phyloP scores from a whole-genome alignment of 2,329 filamentous ascomycete species.

The Hirsutella rhossiliensis region DNA sequence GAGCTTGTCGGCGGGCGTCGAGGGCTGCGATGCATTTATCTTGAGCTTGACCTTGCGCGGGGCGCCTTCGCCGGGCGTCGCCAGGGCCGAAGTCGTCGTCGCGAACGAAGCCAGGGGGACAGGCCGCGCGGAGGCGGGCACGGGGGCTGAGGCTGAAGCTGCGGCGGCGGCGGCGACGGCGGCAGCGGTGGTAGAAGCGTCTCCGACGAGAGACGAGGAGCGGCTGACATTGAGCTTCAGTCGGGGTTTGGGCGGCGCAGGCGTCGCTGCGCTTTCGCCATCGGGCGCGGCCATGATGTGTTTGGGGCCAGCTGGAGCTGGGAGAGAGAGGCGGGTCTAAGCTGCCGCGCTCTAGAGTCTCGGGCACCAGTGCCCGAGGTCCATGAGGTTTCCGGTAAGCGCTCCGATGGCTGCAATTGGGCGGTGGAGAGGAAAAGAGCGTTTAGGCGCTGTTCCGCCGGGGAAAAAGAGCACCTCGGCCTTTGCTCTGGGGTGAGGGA shows the following conservation, averaged over 20 bases:
- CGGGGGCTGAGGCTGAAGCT: neutral
- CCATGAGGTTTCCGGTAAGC: too few species aligned
- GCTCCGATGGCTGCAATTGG: too few species aligned
- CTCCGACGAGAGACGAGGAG: constrained; percentile 20
- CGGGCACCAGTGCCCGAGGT: too few species aligned
- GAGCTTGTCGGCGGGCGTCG: constrained; percentile 17
- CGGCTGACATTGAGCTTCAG: constrained; percentile 27
- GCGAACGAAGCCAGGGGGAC: neutral
- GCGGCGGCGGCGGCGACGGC: constrained; percentile 8
- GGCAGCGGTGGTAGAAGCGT: constrained; percentile 10
- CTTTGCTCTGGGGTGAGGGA: too few species aligned
- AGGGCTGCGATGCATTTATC: constrained; percentile 24
- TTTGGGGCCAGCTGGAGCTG: too few species aligned
- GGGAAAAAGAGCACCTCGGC: too few species aligned
- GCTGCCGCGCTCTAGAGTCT: too few species aligned
- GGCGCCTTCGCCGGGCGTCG: constrained; percentile 17
- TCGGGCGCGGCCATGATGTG: constrained; percentile 17
- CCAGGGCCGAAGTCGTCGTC: neutral
- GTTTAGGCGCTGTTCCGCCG: too few species aligned
- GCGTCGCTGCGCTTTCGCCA: constrained; percentile 6
- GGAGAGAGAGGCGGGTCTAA: too few species aligned
- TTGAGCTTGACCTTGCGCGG: constrained; percentile 30
- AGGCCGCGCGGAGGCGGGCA: too few species aligned
- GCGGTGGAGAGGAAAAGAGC: too few species aligned
- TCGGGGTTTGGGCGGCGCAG: constrained; percentile 19